Evolutionary conservation across 345 rosid genomes (phyloP), one percentile per base, ranked within the genome.

Genomic region (Physaria fendleri): DNA sequence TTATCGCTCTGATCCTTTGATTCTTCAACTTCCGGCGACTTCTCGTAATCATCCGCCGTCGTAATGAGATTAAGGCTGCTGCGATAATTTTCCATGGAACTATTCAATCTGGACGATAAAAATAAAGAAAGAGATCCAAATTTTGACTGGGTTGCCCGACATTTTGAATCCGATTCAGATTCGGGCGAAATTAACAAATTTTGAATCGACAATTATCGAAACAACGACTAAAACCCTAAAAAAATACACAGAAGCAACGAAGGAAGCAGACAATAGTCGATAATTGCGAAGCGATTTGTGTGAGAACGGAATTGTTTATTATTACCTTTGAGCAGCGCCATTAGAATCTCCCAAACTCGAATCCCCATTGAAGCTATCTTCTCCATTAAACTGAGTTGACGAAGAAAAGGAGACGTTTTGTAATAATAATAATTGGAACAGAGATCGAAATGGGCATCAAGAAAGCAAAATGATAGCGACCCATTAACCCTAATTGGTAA

Each of bases 241-340:
- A 85, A 76, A 80, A 83, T 73, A 6, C 76, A 85, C 78, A 68
- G 83, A 84, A 74, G 45, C 46, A 42, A 11, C 45, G 20, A 56
- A 27, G 45, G 27, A 46, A 28, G 38, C 40, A 39, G 71, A 65
- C 40, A 38, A 54, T 40, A 71, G 59, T 57, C 18, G 56, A 71
- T 22, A 46, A 69, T 71, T 33, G 12, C 23, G 33, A 66, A 57
- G 41, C 27, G 65, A 75, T 59, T 66, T 10, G 50, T 63, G 27
- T 57, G 40, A 56, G 22, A 51, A 53, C 15, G 11, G 30, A 44
- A 64, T 14, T 62, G 62, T 47, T 48, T 17, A 41, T n/a, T n/a
- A 9, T 75, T 78, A 88, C 96, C 96, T 85, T 61, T 76, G 75
- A 8, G 74, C 54, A 59, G 75, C 77, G 59, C 85, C 88, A 40